Evolutionary conservation across 768 basidiomycete genomes (phyloP).

Genomic region (Russula virescens): DNA sequence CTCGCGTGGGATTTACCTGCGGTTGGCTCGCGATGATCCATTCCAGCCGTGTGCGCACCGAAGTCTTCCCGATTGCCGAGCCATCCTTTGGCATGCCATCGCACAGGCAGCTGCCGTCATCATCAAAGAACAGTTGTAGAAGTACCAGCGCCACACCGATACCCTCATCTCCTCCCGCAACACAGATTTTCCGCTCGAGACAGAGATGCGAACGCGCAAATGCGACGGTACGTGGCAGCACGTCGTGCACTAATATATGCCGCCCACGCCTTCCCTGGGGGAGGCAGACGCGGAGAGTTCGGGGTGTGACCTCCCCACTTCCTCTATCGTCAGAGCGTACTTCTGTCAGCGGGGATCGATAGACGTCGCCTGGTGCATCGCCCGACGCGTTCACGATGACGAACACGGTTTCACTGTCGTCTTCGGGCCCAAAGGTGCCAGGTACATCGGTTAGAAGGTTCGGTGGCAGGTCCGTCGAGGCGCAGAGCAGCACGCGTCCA

Average conservation of each 20-base stretch:
- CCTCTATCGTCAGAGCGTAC: not conserved
- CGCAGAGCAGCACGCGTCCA: conserved; percentile 40
- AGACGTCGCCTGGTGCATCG: not conserved
- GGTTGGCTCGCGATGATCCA: conserved; percentile 79
- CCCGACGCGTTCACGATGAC: conserved; percentile 29
- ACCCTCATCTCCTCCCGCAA: conserved; percentile 54
- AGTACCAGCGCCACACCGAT: conserved; percentile 59
- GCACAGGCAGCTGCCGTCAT: conserved; percentile 35
- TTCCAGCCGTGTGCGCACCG: conserved; percentile 69
- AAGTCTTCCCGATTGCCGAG: conserved; percentile 43
- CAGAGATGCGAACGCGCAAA: conserved; percentile 43
- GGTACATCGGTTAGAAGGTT: conserved; percentile 15
- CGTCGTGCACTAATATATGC: conserved; percentile 40
- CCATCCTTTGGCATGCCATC: not conserved
- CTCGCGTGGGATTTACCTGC: conserved; percentile 75
- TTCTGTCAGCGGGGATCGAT: not conserved
- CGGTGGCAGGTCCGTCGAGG: conserved; percentile 30
- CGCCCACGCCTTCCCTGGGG: conserved; percentile 51
- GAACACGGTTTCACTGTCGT: conserved; percentile 26
- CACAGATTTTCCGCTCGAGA: conserved; percentile 41
- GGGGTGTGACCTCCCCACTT: not conserved
- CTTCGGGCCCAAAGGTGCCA: not conserved
- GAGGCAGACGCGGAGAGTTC: conserved; percentile 28
- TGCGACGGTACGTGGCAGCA: conserved; percentile 44
- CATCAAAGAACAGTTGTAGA: conserved; percentile 53